A percentile compares a stretch with the other conserved stretches of the same genome.
These are phyloP conservation scores for Clarireedia paspali DNA, from an alignment of 2,329 filamentous ascomycete genomes.

Conservation along the genomic window DNA sequence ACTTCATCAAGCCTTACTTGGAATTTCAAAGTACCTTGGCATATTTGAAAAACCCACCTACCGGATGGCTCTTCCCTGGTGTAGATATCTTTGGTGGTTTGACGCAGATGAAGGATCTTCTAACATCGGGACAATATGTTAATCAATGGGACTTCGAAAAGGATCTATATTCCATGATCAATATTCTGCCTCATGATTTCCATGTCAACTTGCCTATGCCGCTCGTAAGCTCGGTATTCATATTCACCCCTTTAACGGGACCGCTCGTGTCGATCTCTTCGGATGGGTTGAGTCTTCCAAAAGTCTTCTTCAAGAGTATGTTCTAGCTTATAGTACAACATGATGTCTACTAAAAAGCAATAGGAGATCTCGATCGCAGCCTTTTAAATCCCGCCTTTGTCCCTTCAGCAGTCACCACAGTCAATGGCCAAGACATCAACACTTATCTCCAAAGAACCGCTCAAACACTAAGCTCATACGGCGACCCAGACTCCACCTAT, in stretches of 20 bases:
- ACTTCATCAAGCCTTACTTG: conserved; percentile 21
- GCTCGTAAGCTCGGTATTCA: conserved; percentile 37
- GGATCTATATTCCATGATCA: conserved; percentile 41
- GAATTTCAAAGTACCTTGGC: conserved; percentile 22
- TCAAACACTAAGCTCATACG: conserved; percentile 26
- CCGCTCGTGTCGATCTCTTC: conserved; percentile 50
- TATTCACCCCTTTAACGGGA: neutral
- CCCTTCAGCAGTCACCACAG: conserved; percentile 41
- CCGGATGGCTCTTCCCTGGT: conserved; percentile 38
- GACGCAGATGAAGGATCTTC: conserved; percentile 31
- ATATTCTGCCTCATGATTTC: conserved; percentile 53
- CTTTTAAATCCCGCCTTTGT: conserved; percentile 26
- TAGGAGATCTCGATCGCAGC: conserved; percentile 12
- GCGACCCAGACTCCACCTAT: conserved; percentile 34
- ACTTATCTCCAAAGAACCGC: conserved; percentile 39
- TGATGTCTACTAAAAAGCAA: neutral
- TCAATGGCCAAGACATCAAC: conserved; percentile 46
- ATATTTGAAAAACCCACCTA: conserved; percentile 42
- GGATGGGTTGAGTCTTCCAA: conserved; percentile 49
- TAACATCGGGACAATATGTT: conserved; percentile 13
- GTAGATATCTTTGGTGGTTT: conserved; percentile 27
- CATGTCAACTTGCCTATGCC: conserved; percentile 51
- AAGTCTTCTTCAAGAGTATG: conserved; percentile 44
- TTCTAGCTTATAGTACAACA: neutral
- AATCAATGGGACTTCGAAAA: conserved; percentile 47